Evolutionary conservation across 1,284 basidiomycete species (phyloP).

Genomic region (Cutaneotrichosporon sp.): DNA sequence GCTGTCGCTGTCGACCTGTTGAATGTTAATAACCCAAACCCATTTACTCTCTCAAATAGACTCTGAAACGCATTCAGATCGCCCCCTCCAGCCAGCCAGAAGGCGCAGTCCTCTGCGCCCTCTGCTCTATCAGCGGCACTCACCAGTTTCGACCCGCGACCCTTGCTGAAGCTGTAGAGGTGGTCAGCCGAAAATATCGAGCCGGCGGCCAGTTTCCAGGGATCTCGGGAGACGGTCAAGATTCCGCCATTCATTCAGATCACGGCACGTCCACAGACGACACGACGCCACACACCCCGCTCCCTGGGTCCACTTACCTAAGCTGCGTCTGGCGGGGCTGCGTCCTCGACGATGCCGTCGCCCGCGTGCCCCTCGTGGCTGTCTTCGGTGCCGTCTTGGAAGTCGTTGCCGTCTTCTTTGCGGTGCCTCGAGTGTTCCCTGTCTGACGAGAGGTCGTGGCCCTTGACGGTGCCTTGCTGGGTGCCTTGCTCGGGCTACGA

Average conservation of each 20-base stretch:
- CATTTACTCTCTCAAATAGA: background rate
- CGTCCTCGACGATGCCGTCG: background rate
- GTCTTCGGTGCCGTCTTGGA: constrained; percentile 3
- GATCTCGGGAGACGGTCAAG: background rate
- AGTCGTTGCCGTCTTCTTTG: background rate
- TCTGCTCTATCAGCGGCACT: constrained; percentile 7
- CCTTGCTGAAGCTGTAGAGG: constrained; percentile 6
- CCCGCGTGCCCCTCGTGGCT: constrained; percentile 5
- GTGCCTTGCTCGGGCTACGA: constrained; percentile 7
- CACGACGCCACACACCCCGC: background rate
- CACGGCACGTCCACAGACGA: background rate
- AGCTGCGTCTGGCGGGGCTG: constrained; percentile 11
- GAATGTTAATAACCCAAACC: background rate
- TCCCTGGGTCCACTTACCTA: constrained; percentile 9
- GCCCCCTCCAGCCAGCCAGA: background rate
- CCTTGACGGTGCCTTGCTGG: constrained; percentile 7
- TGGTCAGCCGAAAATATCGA: background rate
- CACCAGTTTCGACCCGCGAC: constrained; percentile 14
- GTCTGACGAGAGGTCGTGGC: background rate
- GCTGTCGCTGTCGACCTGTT: constrained; percentile 10
- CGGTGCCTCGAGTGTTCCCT: constrained; percentile 3
- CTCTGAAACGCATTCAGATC: background rate
- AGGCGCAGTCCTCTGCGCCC: background rate
- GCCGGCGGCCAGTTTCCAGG: background rate
- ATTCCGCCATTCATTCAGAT: background rate